Percentiles rank a stretch among this genome's conserved stretches.
These are phyloP conservation scores for Trypanosoma vivax DNA, from an alignment of 208 protist species.

Conservation along the genomic window DNA sequence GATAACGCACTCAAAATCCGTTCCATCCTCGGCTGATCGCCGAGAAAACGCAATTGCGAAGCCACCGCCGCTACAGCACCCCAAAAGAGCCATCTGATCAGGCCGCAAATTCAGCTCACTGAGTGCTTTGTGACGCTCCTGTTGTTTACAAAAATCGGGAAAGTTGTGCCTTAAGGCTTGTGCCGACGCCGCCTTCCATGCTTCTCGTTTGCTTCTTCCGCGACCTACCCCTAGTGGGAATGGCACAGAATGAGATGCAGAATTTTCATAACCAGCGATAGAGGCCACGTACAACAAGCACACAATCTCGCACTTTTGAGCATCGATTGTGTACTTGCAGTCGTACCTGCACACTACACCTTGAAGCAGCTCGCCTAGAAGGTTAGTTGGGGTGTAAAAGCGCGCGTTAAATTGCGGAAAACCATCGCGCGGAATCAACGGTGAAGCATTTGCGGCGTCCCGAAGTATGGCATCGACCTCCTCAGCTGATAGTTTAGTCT, in stretches of 20 bases:
- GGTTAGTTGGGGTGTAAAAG: constrained; percentile 46
- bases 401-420: constrained; percentile 39
- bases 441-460: constrained; percentile 11
- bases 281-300: constrained; percentile 14
- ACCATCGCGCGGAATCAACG: constrained; percentile 27
- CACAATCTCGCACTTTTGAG: constrained; percentile 7
- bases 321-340: constrained; percentile 36
- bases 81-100: constrained; percentile 8
- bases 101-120: constrained; percentile 20
- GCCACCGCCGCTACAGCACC: constrained; percentile 9
- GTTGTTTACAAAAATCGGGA: constrained; percentile 28
- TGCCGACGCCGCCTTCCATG: constrained; percentile 50
- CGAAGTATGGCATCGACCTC: neutral
- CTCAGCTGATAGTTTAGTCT: neutral
- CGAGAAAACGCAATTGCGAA: constrained; percentile 5
- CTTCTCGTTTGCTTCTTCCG: constrained; percentile 33
- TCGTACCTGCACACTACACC: constrained; percentile 42
- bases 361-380: constrained; percentile 59
- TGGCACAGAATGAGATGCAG: neutral
- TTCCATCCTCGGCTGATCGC: neutral
- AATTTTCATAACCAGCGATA: constrained; percentile 14
- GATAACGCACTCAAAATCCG: constrained; percentile 8
- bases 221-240: constrained; percentile 49
- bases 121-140: constrained; percentile 28
- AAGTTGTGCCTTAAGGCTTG: constrained; percentile 51